These are phyloP conservation scores for Coemansia sp. DNA, from an alignment of 192 early-diverging fungal species.

Conservation along the genomic window DNA sequence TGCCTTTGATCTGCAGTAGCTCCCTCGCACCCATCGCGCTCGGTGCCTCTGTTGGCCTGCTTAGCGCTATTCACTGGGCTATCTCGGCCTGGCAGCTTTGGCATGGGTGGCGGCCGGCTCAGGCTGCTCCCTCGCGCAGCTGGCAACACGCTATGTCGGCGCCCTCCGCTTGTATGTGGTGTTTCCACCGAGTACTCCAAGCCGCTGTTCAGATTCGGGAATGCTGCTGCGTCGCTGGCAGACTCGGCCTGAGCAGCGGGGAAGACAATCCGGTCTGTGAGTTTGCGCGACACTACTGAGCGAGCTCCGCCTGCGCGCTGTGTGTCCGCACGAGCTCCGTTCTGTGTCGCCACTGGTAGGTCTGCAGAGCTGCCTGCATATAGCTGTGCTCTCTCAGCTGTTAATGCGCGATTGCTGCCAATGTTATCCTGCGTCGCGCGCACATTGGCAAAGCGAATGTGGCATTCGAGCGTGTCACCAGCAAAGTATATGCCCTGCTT, in stretches of 20 bases:
- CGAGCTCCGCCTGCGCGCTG: conserved; percentile 2
- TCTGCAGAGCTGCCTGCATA: not conserved
- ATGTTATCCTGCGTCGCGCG: conserved; percentile 9
- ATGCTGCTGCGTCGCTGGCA: not conserved
- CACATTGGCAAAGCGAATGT: conserved; percentile 51
- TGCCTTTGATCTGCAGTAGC: not conserved
- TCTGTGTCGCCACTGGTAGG: not conserved
- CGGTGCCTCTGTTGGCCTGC: not conserved
- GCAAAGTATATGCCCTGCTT: conserved; percentile 56
- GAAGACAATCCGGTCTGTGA: conserved; percentile 6
- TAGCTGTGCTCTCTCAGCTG: not conserved
- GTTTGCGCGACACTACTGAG: conserved; percentile 9
- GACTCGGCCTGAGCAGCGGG: not conserved
- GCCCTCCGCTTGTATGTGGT: not conserved
- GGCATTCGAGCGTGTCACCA: conserved; percentile 55
- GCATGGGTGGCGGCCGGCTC: not conserved
- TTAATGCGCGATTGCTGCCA: not conserved
- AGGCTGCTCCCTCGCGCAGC: conserved; percentile 7
- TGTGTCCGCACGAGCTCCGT: not conserved
- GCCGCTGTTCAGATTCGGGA: conserved; percentile 16
- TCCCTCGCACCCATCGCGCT: not conserved
- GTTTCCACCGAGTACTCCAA: conserved; percentile 20
- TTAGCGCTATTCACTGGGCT: not conserved
- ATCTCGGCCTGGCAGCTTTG: not conserved
- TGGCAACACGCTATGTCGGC: conserved; percentile 4